Conservation (phyloP, 2,329 filamentous ascomycete genomes). For the Microdochium bolleyi region DNA sequence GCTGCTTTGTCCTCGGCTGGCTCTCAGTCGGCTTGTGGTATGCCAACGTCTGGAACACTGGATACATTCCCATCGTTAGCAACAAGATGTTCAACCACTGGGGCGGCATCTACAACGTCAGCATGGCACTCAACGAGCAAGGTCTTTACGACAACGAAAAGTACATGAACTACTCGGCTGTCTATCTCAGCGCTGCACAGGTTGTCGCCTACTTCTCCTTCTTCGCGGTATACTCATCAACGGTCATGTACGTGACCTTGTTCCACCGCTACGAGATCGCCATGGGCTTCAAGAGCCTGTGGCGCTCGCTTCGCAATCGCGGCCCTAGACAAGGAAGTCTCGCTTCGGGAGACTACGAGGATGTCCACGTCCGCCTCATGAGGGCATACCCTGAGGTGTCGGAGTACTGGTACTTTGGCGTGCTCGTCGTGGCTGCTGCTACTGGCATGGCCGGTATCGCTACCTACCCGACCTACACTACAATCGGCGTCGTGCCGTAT, state of each 20-base stretch:
- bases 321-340: neutral
- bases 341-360: slow-evolving; percentile 7
- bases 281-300: slow-evolving; percentile 38
- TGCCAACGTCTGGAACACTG: slow-evolving; percentile 47
- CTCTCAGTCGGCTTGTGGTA: slow-evolving; percentile 51
- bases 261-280: slow-evolving; percentile 44
- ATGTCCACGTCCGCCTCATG: slow-evolving; percentile 16
- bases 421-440: slow-evolving; percentile 32
- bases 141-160: slow-evolving; percentile 35
- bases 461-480: slow-evolving; percentile 41
- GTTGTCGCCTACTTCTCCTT: slow-evolving; percentile 46
- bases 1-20: slow-evolving; percentile 45
- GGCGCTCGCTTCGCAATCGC: slow-evolving; percentile 27
- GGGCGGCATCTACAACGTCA: slow-evolving; percentile 37
- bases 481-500: slow-evolving; percentile 41
- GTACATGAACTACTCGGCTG: slow-evolving; percentile 42
- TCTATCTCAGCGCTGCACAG: slow-evolving; percentile 40
- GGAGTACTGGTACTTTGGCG: slow-evolving; percentile 44
- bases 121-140: slow-evolving; percentile 15
- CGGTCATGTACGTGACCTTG: slow-evolving; percentile 40
- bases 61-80: slow-evolving; percentile 40
- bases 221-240: slow-evolving; percentile 47
- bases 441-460: slow-evolving; percentile 39
- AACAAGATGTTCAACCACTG: slow-evolving; percentile 43
- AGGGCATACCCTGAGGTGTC: slow-evolving; percentile 30